Percentiles rank a stretch among this genome's conserved stretches.
These are phyloP conservation scores for Coemansia sp. DNA, from an alignment of 192 early-diverging fungal species.

Conservation along the genomic window DNA sequence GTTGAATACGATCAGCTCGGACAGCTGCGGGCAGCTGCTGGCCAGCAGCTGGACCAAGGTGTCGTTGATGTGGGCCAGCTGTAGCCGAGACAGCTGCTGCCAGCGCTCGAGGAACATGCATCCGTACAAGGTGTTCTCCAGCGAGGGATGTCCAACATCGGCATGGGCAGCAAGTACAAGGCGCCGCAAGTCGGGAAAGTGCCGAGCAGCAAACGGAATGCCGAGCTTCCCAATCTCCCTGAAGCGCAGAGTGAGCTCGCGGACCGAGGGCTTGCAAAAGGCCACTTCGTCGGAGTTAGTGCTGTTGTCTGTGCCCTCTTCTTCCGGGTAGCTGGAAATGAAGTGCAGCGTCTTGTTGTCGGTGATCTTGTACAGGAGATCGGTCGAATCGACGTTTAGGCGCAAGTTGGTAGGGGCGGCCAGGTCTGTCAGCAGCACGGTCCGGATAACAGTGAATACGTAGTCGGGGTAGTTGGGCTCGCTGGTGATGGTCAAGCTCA, in stretches of 20 bases:
- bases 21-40: slow-evolving; percentile 43
- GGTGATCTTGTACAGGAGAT: slow-evolving; percentile 54
- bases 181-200: slow-evolving; percentile 45
- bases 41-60: slow-evolving; percentile 55
- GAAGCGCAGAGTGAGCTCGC: slow-evolving; percentile 53
- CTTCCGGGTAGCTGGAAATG: slow-evolving; percentile 28
- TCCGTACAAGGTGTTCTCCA: slow-evolving; percentile 56
- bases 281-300: slow-evolving; percentile 27
- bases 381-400: slow-evolving; percentile 54
- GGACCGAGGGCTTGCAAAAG: slow-evolving; percentile 54
- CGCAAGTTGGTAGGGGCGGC: slow-evolving; percentile 46
- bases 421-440: slow-evolving; percentile 52
- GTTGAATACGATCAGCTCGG: slow-evolving; percentile 54
- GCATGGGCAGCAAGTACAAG: slow-evolving; percentile 45
- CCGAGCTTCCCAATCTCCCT: slow-evolving; percentile 55
- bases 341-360: slow-evolving; percentile 50
- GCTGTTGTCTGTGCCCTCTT: neutral
- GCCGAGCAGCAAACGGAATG: slow-evolving; percentile 54
- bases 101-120: slow-evolving; percentile 56
- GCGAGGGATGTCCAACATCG: slow-evolving; percentile 51
- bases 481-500: slow-evolving; percentile 41
- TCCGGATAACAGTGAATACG: slow-evolving; percentile 47
- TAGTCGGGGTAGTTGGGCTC: slow-evolving; percentile 51
- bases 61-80: slow-evolving; percentile 56
- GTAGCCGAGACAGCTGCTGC: slow-evolving; percentile 32